Conservation (phyloP, 805 yeast species). For the Lipomyces spencermartinsiae region DNA sequence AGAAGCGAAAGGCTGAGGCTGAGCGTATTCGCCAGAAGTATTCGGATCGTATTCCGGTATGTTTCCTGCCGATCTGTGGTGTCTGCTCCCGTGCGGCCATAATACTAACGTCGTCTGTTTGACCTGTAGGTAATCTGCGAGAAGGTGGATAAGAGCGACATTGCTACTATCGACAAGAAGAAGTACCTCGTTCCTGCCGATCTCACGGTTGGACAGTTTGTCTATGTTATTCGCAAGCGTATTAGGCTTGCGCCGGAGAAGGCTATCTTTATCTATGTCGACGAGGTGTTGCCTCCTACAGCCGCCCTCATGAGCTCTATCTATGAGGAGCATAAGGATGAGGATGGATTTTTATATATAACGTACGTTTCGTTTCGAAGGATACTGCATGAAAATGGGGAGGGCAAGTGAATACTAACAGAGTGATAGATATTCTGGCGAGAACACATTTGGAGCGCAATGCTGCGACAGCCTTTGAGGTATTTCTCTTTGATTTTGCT, state of each 20-base stretch:
- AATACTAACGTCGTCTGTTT: background rate
- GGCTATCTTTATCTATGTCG: constrained; percentile 96
- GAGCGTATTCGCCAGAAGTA: constrained; percentile 87
- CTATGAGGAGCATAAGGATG: constrained; percentile 96
- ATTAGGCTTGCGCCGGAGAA: constrained; percentile 95
- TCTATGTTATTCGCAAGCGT: constrained; percentile 94
- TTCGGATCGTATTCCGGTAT: constrained; percentile 86
- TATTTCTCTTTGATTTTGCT: constrained; percentile 6
- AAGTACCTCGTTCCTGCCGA: constrained; percentile 96
- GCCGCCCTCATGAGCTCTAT: constrained; percentile 95
- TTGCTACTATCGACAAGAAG: constrained; percentile 95
- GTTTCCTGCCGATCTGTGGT: constrained; percentile 6
- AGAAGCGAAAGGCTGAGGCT: constrained; percentile 94
- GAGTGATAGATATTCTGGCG: constrained; percentile 67
- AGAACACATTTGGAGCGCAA: constrained; percentile 84
- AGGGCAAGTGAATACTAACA: background rate
- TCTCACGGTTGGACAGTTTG: constrained; percentile 96
- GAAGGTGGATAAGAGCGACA: constrained; percentile 94
- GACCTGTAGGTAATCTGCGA: constrained; percentile 72
- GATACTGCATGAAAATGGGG: background rate
- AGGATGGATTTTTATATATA: constrained; percentile 95
- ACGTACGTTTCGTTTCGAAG: constrained; percentile 58
- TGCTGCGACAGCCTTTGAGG: constrained; percentile 18
- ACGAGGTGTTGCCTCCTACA: constrained; percentile 96
- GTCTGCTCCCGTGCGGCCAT: background rate